Evolutionary conservation across 2,329 filamentous ascomycete species (phyloP), one percentile per base, ranked within the genome.

Genomic region (Tolypocladium cylindrosporum): DNA sequence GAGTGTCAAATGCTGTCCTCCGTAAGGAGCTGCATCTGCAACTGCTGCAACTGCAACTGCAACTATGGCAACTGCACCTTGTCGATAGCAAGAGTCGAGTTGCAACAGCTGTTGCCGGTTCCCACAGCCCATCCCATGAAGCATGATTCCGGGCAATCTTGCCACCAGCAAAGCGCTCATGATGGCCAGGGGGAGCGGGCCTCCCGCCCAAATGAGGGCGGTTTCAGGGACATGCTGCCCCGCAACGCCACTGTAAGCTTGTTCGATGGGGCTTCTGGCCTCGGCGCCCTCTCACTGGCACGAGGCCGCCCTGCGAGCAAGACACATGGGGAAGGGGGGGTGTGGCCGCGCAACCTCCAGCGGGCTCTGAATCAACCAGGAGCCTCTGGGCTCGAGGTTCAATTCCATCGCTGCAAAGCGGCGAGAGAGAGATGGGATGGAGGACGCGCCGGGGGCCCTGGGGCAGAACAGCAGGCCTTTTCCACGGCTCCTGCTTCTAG

Each of bases 141-240:
- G 31, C 21, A 13, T 45, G 4, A 16, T 45, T 45, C 43, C 6
- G 27, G 43, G 43, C 21, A 50, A 14, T 42, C 14, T 16, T 48
- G 45, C 27, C 16, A 34, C 27, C 45, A 16, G 19, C 14, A 50
- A 50, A 51, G 48, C 48, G 48, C 48, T 36, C 48, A 9, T 19
- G 48, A 34, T 34, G 48, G 48, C 48, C 48, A 31, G 14, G 16
- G 16, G 31, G 9, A 11, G 16, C 3, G 16, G 3, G 8, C 3
- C 16, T 16, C 27, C 31, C 1, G 19, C 19, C 19, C 57, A 61
- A 55, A 61, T 59, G 57, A 59, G 53, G 53, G 53, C 34, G 34
- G 57, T 61, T 61, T 59, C 59, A 61, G 59, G 58, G 48, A 55
- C 48, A 42, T 45, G 13, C 16, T 50, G 21, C 55, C 55, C 59